phyloP scores from a whole-genome alignment of 108 stramenopile species.

The Pseudonitzschia multistriata region DNA sequence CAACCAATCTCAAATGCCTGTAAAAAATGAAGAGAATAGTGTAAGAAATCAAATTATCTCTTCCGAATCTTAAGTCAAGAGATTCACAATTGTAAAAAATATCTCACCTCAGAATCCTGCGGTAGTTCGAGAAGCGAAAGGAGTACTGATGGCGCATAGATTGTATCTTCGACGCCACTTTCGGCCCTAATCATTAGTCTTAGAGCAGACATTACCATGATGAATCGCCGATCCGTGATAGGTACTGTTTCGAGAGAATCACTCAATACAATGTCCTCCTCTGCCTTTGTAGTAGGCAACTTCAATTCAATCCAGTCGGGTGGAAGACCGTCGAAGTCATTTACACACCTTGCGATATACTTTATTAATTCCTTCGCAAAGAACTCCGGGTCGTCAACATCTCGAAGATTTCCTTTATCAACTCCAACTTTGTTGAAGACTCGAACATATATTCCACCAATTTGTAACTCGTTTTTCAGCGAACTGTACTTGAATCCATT shows the following conservation, averaged over 20 bases:
- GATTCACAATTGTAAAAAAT: neutral
- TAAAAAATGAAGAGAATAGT: neutral
- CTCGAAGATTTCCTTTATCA: constrained; percentile 44
- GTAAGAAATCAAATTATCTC: neutral
- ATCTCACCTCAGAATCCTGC: constrained; percentile 46
- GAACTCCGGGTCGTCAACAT: constrained; percentile 37
- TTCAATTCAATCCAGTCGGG: constrained; percentile 20
- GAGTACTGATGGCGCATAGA: constrained; percentile 40
- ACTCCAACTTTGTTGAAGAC: constrained; percentile 56
- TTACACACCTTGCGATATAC: constrained; percentile 42
- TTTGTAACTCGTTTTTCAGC: constrained; percentile 52
- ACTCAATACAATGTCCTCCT: constrained; percentile 10
- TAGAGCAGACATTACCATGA: constrained; percentile 42
- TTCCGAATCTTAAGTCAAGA: neutral
- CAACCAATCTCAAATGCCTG: constrained; percentile 49
- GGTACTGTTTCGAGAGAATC: constrained; percentile 8
- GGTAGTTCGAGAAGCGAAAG: constrained; percentile 54
- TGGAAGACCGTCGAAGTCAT: constrained; percentile 26
- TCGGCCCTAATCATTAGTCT: constrained; percentile 40
- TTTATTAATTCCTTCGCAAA: constrained; percentile 49
- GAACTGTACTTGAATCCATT: constrained; percentile 40
- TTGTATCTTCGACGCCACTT: constrained; percentile 51
- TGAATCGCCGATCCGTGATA: constrained; percentile 41
- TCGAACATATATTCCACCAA: constrained; percentile 73
- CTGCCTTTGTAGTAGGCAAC: neutral